Conservation (phyloP, 495 filamentous ascomycete genomes). For the Pyronema omphalodes region DNA sequence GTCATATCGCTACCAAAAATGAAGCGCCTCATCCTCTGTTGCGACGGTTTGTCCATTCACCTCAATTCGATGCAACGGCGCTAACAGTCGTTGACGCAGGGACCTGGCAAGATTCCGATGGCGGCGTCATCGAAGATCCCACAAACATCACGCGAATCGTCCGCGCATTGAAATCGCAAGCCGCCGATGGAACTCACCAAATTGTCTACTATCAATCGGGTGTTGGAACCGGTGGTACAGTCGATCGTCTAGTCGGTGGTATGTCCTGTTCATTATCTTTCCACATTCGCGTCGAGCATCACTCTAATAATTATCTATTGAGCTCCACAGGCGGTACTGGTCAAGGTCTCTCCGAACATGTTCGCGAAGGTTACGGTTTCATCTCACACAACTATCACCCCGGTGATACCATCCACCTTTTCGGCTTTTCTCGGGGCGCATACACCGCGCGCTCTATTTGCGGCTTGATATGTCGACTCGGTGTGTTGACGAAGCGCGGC, state of each 20-base stretch:
- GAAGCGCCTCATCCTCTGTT: constrained; percentile 32
- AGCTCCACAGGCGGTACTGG: constrained; percentile 5
- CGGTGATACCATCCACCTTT: constrained; percentile 49
- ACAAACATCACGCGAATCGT: constrained; percentile 36
- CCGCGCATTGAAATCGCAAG: constrained; percentile 24
- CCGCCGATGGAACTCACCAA: constrained; percentile 26
- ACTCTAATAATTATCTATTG: not conserved
- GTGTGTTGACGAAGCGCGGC: constrained; percentile 44
- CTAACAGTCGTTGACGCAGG: constrained; percentile 1
- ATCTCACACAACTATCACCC: constrained; percentile 46
- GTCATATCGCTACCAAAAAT: not conserved
- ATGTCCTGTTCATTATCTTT: not conserved
- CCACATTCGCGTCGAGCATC: constrained; percentile 27
- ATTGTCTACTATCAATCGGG: constrained; percentile 36
- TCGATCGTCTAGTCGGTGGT: constrained; percentile 32
- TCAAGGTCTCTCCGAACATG: constrained; percentile 28
- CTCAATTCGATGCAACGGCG: not conserved
- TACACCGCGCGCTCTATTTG: constrained; percentile 50
- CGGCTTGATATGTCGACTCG: constrained; percentile 41
- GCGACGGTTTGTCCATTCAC: constrained; percentile 26
- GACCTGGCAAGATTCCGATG: constrained; percentile 30
- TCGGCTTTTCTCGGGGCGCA: constrained; percentile 58
- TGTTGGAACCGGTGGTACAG: constrained; percentile 31
- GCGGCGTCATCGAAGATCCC: constrained; percentile 20
- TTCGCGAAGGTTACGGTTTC: constrained; percentile 49